Percentiles rank a stretch among this genome's conserved stretches.
Conservation (phyloP, 306 rosid species). For the Malus sylvestris region DNA sequence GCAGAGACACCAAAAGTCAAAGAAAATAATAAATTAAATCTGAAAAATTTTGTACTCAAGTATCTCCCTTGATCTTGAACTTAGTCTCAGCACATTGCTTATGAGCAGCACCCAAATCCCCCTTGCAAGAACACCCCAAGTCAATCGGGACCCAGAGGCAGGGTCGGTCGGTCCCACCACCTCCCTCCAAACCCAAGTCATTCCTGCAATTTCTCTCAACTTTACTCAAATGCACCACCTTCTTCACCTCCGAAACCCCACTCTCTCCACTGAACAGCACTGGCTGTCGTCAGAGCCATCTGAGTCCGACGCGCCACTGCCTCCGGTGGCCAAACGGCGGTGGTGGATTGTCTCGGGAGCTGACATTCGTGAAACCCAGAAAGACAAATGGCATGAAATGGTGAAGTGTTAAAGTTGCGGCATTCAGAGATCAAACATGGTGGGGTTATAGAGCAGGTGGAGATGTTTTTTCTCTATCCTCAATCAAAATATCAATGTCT, state of each 20-base stretch:
- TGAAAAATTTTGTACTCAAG: conserved; percentile 21
- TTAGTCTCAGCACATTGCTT: conserved; percentile 44
- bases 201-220: no score
- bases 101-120: conserved; percentile 42
- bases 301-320: conserved; percentile 3
- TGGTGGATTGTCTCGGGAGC: conserved; percentile 6
- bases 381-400: background rate
- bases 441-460: conserved; percentile 11
- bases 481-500: background rate
- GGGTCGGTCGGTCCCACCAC: no score
- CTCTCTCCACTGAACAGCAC: conserved; percentile 17
- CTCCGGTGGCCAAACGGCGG: background rate
- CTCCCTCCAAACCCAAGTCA: no score
- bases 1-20: no score
- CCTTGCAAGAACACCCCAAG: conserved; percentile 37
- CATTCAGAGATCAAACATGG: background rate
- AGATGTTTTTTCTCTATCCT: background rate
- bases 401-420: background rate
- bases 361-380: conserved; percentile 11
- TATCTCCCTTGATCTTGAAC: conserved; percentile 47
- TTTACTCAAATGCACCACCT: background rate
- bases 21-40: no score
- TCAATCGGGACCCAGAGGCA: conserved; percentile 22
- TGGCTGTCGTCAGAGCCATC: conserved; percentile 29
- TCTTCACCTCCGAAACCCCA: conserved; percentile 31